phyloP scores from a whole-genome alignment of 1,284 basidiomycete genomes.

The Mycena citricolor region DNA sequence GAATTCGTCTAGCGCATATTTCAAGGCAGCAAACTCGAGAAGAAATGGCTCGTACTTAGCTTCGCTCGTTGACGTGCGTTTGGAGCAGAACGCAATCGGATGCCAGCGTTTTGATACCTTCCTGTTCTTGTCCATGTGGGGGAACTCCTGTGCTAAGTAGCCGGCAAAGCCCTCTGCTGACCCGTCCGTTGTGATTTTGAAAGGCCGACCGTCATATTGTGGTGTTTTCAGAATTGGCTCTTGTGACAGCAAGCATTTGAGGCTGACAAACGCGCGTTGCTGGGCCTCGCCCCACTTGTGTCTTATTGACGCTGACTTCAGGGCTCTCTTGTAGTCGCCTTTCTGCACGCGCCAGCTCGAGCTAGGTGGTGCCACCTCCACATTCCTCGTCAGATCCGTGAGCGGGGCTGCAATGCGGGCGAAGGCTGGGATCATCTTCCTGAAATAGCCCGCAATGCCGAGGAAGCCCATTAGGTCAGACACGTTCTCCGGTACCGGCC shows the following conservation, averaged over 20 bases:
- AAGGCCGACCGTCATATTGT: constrained; percentile 32
- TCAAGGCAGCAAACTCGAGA: constrained; percentile 35
- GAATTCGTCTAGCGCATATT: constrained; percentile 32
- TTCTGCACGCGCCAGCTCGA: constrained; percentile 22
- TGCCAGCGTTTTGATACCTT: constrained; percentile 25
- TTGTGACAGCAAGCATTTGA: constrained; percentile 30
- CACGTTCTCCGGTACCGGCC: constrained; percentile 31
- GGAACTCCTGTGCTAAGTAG: constrained; percentile 29
- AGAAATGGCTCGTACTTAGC: constrained; percentile 35
- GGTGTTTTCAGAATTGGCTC: constrained; percentile 32
- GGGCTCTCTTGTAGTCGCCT: constrained; percentile 23
- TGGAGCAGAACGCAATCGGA: constrained; percentile 32
- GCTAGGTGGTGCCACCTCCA: constrained; percentile 25
- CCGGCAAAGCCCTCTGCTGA: constrained; percentile 35
- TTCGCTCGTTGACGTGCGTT: constrained; percentile 31
- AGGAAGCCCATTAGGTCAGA: constrained; percentile 30
- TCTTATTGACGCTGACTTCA: constrained; percentile 25
- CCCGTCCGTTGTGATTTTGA: constrained; percentile 37
- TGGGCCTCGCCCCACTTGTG: constrained; percentile 31
- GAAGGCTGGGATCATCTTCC: constrained; percentile 32
- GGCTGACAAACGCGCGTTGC: constrained; percentile 29
- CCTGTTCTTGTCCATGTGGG: constrained; percentile 25
- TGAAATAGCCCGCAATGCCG: constrained; percentile 31
- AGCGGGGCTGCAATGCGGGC: constrained; percentile 32
- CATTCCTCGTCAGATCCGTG: constrained; percentile 27